Percentiles rank a stretch among this genome's conserved stretches.
These are phyloP conservation scores for Ajuga reptans DNA, from an alignment of 305 asterid species.

Conservation along the genomic window DNA sequence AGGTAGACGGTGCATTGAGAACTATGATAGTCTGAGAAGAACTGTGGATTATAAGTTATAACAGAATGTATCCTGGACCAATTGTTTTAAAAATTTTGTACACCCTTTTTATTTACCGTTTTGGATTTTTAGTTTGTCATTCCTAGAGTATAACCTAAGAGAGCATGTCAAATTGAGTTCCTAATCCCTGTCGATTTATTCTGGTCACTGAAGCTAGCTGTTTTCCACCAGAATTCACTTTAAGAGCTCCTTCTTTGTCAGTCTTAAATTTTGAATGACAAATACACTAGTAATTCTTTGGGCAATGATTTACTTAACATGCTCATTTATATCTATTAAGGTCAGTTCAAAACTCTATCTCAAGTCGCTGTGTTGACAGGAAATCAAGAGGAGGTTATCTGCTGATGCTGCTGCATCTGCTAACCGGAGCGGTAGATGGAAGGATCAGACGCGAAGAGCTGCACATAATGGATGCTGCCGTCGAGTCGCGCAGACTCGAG, in stretches of 20 bases:
- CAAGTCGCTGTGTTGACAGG: constrained; percentile 42
- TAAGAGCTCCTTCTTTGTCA: too few relatives aligned
- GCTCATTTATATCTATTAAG: constrained; percentile 3
- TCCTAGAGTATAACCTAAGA: background rate
- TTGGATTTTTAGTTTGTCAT: background rate
- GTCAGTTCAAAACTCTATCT: constrained; percentile 21
- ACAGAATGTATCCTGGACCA: background rate
- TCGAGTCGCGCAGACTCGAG: constrained; percentile 84
- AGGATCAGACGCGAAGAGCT: constrained; percentile 84
- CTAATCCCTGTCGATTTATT: background rate
- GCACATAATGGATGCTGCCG: constrained; percentile 97
- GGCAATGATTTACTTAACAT: background rate
- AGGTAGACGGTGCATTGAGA: background rate
- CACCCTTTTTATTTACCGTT: background rate
- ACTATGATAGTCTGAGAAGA: background rate
- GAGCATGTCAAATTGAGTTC: constrained; percentile 2
- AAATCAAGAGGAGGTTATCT: constrained; percentile 82
- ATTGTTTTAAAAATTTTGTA: background rate
- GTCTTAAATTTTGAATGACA: background rate
- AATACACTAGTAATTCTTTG: background rate
- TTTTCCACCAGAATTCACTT: background rate
- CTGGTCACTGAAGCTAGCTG: constrained; percentile 3
- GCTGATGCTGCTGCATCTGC: constrained; percentile 83
- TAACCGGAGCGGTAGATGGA: constrained; percentile 83
- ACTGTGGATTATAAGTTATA: background rate